These are phyloP conservation scores for Cladosporium sp. DNA, from an alignment of 2,329 filamentous ascomycete species.

Conservation along the genomic window DNA sequence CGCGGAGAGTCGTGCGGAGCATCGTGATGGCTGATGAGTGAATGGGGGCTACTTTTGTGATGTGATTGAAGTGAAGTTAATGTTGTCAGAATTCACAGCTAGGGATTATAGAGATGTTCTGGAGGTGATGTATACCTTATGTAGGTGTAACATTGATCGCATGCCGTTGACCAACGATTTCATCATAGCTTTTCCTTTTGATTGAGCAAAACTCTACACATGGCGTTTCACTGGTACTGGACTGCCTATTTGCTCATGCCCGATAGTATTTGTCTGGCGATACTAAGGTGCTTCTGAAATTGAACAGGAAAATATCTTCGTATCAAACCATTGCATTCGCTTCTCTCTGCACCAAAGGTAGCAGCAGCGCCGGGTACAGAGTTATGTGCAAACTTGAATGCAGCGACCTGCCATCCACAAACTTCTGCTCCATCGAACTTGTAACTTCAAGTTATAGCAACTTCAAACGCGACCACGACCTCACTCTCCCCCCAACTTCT, in stretches of 20 bases:
- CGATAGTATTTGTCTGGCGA: no score
- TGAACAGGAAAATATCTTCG: no score
- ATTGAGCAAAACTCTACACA: neutral
- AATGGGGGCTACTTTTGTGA: neutral
- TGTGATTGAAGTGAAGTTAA: neutral
- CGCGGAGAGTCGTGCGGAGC: slow-evolving; percentile 13
- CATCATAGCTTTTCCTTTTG: neutral
- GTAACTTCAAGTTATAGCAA: neutral
- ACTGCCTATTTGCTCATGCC: no score
- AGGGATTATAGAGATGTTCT: neutral
- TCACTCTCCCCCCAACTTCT: neutral
- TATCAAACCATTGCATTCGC: neutral
- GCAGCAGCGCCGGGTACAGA: neutral
- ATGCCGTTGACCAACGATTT: slow-evolving; percentile 10
- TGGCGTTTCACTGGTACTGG: neutral
- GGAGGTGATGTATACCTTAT: neutral
- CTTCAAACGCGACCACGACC: slow-evolving; percentile 4
- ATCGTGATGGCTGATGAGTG: neutral
- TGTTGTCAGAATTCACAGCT: neutral
- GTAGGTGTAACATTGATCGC: neutral
- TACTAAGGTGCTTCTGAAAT: no score
- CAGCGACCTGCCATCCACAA: neutral
- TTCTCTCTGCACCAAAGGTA: neutral
- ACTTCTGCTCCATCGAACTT: neutral
- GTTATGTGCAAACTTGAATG: neutral